These are phyloP conservation scores for Ciborinia camelliae DNA, from an alignment of 2,329 filamentous ascomycete genomes.

Conservation along the genomic window DNA sequence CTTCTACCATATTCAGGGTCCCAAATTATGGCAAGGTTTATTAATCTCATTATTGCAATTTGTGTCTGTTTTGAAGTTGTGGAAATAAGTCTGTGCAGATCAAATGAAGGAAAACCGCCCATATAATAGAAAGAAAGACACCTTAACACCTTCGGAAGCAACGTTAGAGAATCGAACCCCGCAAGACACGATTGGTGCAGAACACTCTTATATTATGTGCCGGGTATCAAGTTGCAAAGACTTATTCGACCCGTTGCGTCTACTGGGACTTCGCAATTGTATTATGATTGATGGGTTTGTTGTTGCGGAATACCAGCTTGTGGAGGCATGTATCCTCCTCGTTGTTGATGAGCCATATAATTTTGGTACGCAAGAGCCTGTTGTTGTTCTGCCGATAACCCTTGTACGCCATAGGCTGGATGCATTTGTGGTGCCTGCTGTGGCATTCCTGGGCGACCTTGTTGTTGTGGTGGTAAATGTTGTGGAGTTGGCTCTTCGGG, in stretches of 20 bases:
- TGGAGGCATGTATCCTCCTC: conserved; percentile 75
- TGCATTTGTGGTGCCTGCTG: conserved; percentile 58
- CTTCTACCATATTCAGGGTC: conserved; percentile 12
- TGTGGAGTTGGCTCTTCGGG: conserved; percentile 81
- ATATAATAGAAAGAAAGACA: conserved; percentile 24
- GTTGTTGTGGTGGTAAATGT: conserved; percentile 64
- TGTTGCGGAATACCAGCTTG: conserved; percentile 77
- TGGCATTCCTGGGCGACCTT: conserved; percentile 60
- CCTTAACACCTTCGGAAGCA: conserved; percentile 35
- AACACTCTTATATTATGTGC: conserved; percentile 46
- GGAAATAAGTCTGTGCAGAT: conserved; percentile 13
- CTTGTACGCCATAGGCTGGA: conserved; percentile 49
- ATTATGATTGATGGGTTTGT: conserved; percentile 73
- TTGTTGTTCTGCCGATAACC: conserved; percentile 59
- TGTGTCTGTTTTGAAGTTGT: conserved; percentile 22
- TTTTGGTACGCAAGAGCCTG: conserved; percentile 79
- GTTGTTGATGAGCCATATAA: conserved; percentile 72
- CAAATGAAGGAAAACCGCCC: conserved; percentile 13
- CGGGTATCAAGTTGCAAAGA: conserved; percentile 53
- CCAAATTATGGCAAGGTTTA: conserved; percentile 19
- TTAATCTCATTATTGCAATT: conserved; percentile 33
- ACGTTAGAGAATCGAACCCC: conserved; percentile 30
- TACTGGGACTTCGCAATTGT: conserved; percentile 29
- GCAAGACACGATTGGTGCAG: conserved; percentile 33
- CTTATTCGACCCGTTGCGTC: conserved; percentile 32